phyloP scores from a whole-genome alignment of 495 filamentous ascomycete genomes.

The Rusavskia elegans region DNA sequence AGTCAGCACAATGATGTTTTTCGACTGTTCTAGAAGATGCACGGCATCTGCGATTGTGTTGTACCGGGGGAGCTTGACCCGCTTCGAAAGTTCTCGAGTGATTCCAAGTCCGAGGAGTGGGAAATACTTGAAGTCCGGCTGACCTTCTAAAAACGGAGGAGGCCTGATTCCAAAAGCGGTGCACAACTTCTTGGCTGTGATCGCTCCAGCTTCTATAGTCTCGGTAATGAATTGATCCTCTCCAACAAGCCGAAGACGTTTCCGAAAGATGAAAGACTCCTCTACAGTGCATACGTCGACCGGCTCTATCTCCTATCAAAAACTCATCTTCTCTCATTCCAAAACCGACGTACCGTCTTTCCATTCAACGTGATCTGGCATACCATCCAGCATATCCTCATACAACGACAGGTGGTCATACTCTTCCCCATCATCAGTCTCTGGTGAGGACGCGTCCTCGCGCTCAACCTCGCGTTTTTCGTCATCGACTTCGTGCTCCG shows the following conservation, averaged over 20 bases:
- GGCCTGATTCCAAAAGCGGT: slow-evolving; percentile 81
- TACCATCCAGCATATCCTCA: slow-evolving; percentile 48
- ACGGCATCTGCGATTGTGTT: slow-evolving; percentile 86
- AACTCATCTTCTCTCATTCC: too few species aligned
- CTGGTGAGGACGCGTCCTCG: slow-evolving; percentile 10
- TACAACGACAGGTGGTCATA: slow-evolving; percentile 49
- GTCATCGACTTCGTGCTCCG: slow-evolving; percentile 7
- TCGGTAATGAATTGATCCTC: slow-evolving; percentile 58
- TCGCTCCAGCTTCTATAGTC: slow-evolving; percentile 48
- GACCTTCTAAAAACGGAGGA: slow-evolving; percentile 59
- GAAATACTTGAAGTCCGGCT: slow-evolving; percentile 59
- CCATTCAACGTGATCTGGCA: slow-evolving; percentile 8
- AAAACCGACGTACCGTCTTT: background rate
- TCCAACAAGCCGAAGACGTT: slow-evolving; percentile 57
- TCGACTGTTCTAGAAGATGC: slow-evolving; percentile 48
- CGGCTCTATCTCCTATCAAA: background rate
- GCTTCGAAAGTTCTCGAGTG: slow-evolving; percentile 64
- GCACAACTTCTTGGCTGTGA: slow-evolving; percentile 69
- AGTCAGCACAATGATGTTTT: slow-evolving; percentile 85
- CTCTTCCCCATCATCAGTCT: slow-evolving; percentile 28
- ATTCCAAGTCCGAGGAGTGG: slow-evolving; percentile 60
- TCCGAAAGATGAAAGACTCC: slow-evolving; percentile 51
- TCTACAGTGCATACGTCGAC: slow-evolving; percentile 47
- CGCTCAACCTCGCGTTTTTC: background rate
- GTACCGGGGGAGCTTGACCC: slow-evolving; percentile 63